Evolutionary conservation across 257 asterid genomes (phyloP), one percentile per base, ranked within the genome.

Genomic region (Perilla frutescens): DNA sequence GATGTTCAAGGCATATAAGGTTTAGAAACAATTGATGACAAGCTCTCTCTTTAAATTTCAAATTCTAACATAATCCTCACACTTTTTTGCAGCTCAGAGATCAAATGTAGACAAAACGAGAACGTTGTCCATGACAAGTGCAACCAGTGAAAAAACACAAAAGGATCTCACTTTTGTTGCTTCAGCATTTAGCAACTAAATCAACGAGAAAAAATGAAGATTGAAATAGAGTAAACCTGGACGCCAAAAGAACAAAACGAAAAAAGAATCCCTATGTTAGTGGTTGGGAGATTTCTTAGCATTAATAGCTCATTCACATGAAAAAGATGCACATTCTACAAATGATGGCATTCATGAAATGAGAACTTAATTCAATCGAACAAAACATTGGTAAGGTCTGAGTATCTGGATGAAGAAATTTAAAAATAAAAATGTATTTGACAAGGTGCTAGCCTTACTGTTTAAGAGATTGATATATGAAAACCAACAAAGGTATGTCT

Each of bases 311-410:
- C 32, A 44, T 65, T 47, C 61, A 69, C 73, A 34, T 4, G 44
- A 49, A 39, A 63, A 74, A 57, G 70, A 74, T 36, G 74, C 40
- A 26, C 14, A 63, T 74, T 69, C 69, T 10, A 63, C 8, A 43
- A 40, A 43, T 14, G 41, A 60, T 34, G 37, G 37, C 37, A 0
- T 40, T 34, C 15, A 44, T 61, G 60, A 66, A 50, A 48, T 20
- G 51, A 67, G 51, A 32, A 65, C 6, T 10, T 31, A 44, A 37
- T 29, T 74, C 34, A 3, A 74, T 44, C 74, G 66, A 66, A 45
- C 54, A 32, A 14, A 9, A 15, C 29, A 51, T 45, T 32, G 50
- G 7, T 41, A 31, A 13, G 50, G 37, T 63, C 8, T n/a, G 59
- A 9, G 20, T 40, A 54, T 26, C 26, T 31, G 15, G 32, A 40